These are phyloP conservation scores for Trebouxia sp. DNA, from an alignment of 139 green algal species.

Conservation along the genomic window DNA sequence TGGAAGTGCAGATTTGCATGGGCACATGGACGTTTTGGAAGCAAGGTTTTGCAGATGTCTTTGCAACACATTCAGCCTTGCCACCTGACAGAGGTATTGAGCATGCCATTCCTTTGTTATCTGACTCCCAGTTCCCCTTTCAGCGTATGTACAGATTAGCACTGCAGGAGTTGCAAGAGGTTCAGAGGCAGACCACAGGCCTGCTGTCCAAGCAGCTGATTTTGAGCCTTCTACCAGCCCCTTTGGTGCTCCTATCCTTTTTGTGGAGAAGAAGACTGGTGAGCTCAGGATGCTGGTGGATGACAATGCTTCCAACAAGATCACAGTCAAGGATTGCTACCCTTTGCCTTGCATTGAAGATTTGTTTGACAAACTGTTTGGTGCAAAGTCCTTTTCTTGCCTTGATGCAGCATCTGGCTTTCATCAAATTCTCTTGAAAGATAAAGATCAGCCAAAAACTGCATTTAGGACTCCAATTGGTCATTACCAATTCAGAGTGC, in stretches of 20 bases:
- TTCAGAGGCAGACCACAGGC: slow-evolving; percentile 11
- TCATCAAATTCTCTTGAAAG: slow-evolving; percentile 38
- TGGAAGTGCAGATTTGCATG: too few species aligned
- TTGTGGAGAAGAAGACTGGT: slow-evolving; percentile 61
- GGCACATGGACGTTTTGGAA: too few species aligned
- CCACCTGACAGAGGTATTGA: not conserved
- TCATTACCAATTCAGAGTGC: slow-evolving; percentile 38
- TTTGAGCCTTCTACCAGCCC: slow-evolving; percentile 39
- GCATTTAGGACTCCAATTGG: slow-evolving; percentile 42
- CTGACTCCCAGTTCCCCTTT: not conserved
- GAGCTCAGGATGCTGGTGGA: slow-evolving; percentile 58
- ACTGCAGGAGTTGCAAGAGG: not conserved
- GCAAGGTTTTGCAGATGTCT: too few species aligned
- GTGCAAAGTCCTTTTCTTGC: too few species aligned
- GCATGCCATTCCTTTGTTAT: not conserved
- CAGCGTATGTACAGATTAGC: not conserved
- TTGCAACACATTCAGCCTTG: not conserved
- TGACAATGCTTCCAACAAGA: slow-evolving; percentile 55
- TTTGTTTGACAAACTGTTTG: too few species aligned
- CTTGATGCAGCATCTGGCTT: slow-evolving; percentile 50
- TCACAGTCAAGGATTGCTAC: slow-evolving; percentile 55
- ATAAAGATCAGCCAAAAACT: slow-evolving; percentile 44
- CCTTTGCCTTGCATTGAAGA: slow-evolving; percentile 51
- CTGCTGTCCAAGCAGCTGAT: slow-evolving; percentile 25
- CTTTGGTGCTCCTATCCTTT: slow-evolving; percentile 57